These are phyloP conservation scores for Naganishia friedmannii DNA, from an alignment of 768 basidiomycete genomes.

Conservation along the genomic window DNA sequence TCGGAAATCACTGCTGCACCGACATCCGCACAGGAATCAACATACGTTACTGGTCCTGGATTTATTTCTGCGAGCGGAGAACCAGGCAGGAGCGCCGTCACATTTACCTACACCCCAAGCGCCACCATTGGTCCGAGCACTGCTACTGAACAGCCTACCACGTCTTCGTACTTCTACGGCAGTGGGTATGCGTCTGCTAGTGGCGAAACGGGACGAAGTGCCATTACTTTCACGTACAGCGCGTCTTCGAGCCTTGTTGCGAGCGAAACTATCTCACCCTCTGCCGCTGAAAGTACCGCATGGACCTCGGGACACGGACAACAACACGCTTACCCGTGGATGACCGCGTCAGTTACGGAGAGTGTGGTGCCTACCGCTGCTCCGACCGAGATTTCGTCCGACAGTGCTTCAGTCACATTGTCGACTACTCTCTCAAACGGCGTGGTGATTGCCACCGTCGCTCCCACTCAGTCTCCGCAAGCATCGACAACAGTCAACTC, in stretches of 20 bases:
- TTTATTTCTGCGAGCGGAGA: constrained; percentile 15
- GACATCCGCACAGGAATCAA: neutral
- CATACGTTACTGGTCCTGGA: constrained; percentile 15
- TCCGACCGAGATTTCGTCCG: neutral
- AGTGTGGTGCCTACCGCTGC: neutral
- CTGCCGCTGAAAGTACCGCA: constrained; percentile 11
- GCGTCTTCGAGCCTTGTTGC: neutral
- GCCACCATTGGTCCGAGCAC: neutral
- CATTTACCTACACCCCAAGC: constrained; percentile 24
- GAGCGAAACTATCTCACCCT: neutral
- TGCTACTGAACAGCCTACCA: neutral
- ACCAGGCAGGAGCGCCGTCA: constrained; percentile 25
- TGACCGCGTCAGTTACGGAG: constrained; percentile 7
- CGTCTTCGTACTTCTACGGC: constrained; percentile 13
- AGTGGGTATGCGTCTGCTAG: constrained; percentile 7
- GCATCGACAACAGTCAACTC: constrained; percentile 23
- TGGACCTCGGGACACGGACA: constrained; percentile 25
- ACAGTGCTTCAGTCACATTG: neutral
- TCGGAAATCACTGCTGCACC: neutral
- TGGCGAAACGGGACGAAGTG: constrained; percentile 14
- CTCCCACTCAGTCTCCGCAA: neutral
- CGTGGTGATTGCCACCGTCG: constrained; percentile 5
- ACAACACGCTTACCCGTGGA: constrained; percentile 29
- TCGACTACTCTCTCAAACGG: constrained; percentile 18
- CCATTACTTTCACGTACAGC: constrained; percentile 9